A percentile compares a stretch with the other conserved stretches of the same genome.
These are phyloP conservation scores for Phytophthora fragariaefolia DNA, from an alignment of 352 stramenopile species.

Conservation along the genomic window DNA sequence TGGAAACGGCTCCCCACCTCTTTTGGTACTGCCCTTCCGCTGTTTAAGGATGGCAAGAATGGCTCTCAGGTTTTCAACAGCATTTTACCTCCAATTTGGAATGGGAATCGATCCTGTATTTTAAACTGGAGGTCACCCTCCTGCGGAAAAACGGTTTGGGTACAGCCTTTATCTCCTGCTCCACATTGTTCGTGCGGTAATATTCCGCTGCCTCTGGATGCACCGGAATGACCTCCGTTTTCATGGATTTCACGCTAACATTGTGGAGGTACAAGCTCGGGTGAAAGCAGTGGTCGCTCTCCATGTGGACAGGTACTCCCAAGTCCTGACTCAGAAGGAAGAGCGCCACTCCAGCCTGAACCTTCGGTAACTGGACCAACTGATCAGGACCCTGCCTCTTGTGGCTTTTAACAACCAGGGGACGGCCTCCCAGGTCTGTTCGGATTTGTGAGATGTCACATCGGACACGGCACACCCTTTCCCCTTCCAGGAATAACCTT, in stretches of 20 bases:
- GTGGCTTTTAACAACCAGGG: too few relatives aligned
- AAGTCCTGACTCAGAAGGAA: not conserved
- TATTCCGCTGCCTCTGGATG: constrained; percentile 8
- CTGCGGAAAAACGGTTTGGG: not conserved
- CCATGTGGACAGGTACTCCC: not conserved
- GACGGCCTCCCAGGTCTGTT: too few relatives aligned
- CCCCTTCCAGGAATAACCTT: too few relatives aligned
- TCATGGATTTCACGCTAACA: not conserved
- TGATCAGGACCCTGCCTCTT: not conserved
- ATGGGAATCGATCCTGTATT: constrained; percentile 1
- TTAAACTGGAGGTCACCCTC: not conserved
- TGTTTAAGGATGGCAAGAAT: not conserved
- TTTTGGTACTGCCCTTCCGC: constrained; percentile 9
- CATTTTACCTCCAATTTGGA: not conserved
- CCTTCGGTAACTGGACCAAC: not conserved
- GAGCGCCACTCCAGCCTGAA: not conserved
- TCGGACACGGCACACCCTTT: too few relatives aligned
- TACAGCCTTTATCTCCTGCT: constrained; percentile 4
- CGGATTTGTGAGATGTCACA: too few relatives aligned
- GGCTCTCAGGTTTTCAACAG: not conserved
- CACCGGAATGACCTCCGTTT: constrained; percentile 15
- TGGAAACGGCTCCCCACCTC: not conserved
- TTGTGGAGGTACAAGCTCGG: not conserved
- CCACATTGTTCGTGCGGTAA: not conserved
- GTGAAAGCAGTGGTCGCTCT: not conserved